These are phyloP conservation scores for Larix kaempferi DNA, from an alignment of 75 land plant species.

Conservation along the genomic window DNA sequence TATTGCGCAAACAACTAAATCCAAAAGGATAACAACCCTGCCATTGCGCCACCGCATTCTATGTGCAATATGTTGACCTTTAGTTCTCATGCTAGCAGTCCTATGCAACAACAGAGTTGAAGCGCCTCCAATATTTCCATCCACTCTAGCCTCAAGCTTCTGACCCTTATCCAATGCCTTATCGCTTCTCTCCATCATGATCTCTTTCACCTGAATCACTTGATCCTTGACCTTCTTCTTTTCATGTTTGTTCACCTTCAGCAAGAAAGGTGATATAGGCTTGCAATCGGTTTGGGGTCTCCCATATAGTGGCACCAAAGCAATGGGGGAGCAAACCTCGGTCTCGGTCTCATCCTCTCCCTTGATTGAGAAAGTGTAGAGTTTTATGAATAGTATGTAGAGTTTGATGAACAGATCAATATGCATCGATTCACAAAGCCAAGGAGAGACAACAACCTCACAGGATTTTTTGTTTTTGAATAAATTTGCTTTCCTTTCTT, in stretches of 20 bases:
- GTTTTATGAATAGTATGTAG: no score
- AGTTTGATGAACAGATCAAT: no score
- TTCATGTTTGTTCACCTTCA: not conserved
- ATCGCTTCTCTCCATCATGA: conserved; percentile 13
- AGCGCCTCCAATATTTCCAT: not conserved
- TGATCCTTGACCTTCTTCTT: conserved; percentile 12
- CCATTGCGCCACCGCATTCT: conserved; percentile 76
- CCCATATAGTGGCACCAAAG: no score
- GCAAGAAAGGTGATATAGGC: not conserved
- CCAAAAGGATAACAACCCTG: conserved; percentile 57
- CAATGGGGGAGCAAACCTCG: no score
- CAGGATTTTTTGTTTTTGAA: no score
- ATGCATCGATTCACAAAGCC: no score
- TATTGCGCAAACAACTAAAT: conserved; percentile 55
- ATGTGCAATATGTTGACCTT: conserved; percentile 33
- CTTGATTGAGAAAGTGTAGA: no score
- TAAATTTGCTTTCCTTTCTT: no score
- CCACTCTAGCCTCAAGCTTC: conserved; percentile 11
- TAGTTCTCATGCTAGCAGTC: conserved; percentile 18
- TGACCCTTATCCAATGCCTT: conserved; percentile 12
- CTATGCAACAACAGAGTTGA: not conserved
- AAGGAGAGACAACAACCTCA: no score
- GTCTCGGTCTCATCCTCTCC: no score
- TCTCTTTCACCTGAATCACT: conserved; percentile 16
- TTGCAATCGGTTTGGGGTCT: no score